Base-by-base conservation (phyloP, 495 filamentous ascomycete genomes). In the Niebla homalea region DNA sequence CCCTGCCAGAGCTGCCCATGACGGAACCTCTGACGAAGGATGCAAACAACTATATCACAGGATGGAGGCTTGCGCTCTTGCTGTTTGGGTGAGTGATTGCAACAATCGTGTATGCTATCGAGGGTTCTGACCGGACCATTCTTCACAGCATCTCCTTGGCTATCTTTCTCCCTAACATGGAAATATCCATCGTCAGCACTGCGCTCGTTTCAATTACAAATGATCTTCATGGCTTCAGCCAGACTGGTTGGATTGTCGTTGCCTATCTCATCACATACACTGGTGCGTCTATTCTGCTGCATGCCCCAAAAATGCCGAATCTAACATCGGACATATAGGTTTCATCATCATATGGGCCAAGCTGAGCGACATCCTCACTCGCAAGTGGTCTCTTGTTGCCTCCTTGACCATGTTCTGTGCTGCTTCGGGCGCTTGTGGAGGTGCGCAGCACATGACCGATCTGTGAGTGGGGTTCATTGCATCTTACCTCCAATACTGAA, bases 181-280 rank as follows among this genome's bases (percentile, higher is more conserved):
- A 83, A 49, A 72, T 73, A n/a, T 77, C 78, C 0, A 81, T 82
- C 43, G 74, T 83, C 14, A 75, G 76, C 36, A 83, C 80, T 0
- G 73, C 80, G 2, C 67, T 83, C 5, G 70, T 81, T 15, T 70
- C 70, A 11, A 80, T 83, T 43, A 76, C 73, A 2, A 65, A 72
- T 39, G 71, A 73, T 20, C 57, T 82, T 19, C 53, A 70, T 6
- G 68, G 76, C 36, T 77, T 76, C 49, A 60, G 70, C 18, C 65
- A 78, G 49, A 67, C 64, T 4, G 70, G 71, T 16, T 81, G 76
- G 78, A 64, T 83, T 14, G 66, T 79, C 26, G 75, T 73, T 14
- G 64, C 67, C 14, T 83, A 81, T 53, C 58, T 80, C 14, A 55
- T 80, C 38, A 76, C 70, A 2, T 78, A 79, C 43, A 71, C 75